Conservation (phyloP, 2,329 filamentous ascomycete genomes). For the Xylaria sp. region DNA sequence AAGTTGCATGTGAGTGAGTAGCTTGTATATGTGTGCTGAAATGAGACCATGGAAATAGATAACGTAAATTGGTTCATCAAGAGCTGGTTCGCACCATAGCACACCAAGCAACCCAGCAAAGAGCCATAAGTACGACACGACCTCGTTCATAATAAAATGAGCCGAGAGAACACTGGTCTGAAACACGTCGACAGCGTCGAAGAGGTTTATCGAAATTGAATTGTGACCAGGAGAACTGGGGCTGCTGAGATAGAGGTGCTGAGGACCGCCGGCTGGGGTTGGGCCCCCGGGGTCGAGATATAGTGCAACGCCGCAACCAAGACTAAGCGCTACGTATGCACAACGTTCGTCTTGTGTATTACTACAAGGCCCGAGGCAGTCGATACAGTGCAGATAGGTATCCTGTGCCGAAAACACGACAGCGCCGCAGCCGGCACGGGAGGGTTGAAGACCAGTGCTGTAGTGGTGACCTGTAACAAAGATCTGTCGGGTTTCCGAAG, state of each 20-base stretch:
- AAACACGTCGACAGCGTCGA: neutral
- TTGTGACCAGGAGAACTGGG: neutral
- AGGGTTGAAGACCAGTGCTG: neutral
- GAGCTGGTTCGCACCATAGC: conserved; percentile 26
- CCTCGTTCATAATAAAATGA: neutral
- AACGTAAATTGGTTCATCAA: conserved; percentile 17
- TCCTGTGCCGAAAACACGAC: neutral
- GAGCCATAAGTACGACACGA: conserved; percentile 9
- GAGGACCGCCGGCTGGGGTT: neutral
- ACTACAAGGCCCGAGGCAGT: neutral
- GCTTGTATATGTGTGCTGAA: neutral
- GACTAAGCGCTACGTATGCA: neutral
- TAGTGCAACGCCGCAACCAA: neutral
- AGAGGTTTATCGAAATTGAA: neutral
- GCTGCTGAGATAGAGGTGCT: neutral
- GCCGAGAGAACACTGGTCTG: neutral
- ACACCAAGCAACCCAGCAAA: conserved; percentile 19
- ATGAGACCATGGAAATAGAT: neutral
- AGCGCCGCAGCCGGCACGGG: neutral
- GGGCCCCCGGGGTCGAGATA: neutral
- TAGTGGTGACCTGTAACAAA: neutral
- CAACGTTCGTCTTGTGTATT: neutral
- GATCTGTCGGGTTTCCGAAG: neutral
- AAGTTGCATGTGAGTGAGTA: neutral
- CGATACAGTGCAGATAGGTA: neutral